These are phyloP conservation scores for Vaccinium macrocarpon DNA, from an alignment of 148 eudicot species.

Conservation along the genomic window DNA sequence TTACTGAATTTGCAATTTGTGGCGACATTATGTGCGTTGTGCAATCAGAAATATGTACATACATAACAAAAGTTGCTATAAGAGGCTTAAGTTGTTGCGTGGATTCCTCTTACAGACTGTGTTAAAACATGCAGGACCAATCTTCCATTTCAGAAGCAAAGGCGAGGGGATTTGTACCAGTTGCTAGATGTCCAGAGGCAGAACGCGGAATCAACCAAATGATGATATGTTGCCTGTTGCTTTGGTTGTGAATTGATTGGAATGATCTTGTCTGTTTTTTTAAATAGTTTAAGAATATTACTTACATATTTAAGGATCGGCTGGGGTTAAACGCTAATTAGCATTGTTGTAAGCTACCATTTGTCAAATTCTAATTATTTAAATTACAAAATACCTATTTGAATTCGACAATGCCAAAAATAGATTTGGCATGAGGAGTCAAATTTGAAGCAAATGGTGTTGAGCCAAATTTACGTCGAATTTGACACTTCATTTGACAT, in stretches of 20 bases:
- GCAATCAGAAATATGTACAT: not conserved
- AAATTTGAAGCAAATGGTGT: no score
- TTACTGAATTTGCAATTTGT: not conserved
- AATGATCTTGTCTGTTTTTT: not conserved
- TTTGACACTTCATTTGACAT: no score
- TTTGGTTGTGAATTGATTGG: not conserved
- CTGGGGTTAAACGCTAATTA: not conserved
- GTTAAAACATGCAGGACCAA: conserved; percentile 40
- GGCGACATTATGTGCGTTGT: not conserved
- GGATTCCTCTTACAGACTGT: not conserved
- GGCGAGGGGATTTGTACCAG: conserved; percentile 85
- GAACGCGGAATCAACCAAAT: conserved; percentile 14
- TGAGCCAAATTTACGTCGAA: no score
- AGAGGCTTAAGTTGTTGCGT: not conserved
- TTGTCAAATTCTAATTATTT: no score
- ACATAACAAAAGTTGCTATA: not conserved
- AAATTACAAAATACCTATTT: no score
- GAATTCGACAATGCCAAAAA: no score
- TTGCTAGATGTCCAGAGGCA: conserved; percentile 70
- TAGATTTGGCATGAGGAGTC: no score
- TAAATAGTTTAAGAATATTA: not conserved
- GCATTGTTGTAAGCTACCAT: not conserved
- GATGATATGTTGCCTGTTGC: not conserved
- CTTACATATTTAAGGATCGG: not conserved
- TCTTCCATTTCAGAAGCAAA: conserved; percentile 78